These are phyloP conservation scores for Rutstroemia sp. DNA, from an alignment of 2,329 filamentous ascomycete genomes.

Conservation along the genomic window DNA sequence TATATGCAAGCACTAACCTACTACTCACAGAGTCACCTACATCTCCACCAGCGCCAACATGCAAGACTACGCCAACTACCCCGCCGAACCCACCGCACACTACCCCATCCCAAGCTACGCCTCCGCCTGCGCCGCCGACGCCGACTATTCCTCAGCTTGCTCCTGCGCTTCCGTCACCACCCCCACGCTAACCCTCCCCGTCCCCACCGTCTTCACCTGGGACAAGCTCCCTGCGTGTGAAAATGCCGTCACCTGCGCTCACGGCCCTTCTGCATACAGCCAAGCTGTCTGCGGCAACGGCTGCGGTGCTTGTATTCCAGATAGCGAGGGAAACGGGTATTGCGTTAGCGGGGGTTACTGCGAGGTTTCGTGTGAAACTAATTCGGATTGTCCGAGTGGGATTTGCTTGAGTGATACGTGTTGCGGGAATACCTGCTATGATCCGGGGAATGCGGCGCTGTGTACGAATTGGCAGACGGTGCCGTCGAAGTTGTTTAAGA, in stretches of 20 bases:
- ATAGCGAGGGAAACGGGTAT: background rate
- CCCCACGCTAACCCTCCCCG: background rate
- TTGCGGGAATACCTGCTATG: background rate
- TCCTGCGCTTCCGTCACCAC: background rate
- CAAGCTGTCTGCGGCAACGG: background rate
- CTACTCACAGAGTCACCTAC: background rate
- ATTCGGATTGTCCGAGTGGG: background rate
- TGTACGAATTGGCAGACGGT: background rate
- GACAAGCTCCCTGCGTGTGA: background rate
- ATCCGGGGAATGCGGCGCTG: background rate
- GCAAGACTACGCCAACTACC: background rate
- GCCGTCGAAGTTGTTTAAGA: background rate
- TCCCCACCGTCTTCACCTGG: background rate
- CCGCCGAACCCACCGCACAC: background rate
- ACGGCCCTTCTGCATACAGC: background rate
- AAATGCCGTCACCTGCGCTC: background rate
- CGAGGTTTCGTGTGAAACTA: background rate
- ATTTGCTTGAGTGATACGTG: background rate
- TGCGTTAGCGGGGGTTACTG: constrained; percentile 1
- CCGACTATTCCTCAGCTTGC: constrained; percentile 5
- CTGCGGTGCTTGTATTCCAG: background rate
- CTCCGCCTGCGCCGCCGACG: background rate
- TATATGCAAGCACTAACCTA: no score
- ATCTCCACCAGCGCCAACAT: constrained; percentile 2
- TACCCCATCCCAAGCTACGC: constrained; percentile 3